Conservation (phyloP, 2,329 filamentous ascomycete genomes). For the Epichloe scottii region DNA sequence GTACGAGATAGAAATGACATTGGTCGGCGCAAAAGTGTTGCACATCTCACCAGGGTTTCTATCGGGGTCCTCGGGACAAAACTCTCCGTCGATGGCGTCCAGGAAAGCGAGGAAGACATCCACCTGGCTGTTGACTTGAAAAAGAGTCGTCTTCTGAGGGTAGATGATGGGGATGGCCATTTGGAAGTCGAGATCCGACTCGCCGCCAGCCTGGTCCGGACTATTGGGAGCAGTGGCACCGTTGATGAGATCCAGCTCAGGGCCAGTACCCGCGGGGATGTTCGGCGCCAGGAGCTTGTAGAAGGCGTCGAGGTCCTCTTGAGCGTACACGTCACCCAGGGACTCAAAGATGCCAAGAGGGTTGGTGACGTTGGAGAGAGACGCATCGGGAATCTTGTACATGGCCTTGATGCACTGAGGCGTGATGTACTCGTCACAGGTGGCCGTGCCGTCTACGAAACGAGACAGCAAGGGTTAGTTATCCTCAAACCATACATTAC, state of each 20-base stretch:
- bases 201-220: constrained; percentile 20
- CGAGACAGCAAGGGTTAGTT: background rate
- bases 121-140: constrained; percentile 26
- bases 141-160: constrained; percentile 37
- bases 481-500: background rate
- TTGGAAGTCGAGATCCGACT: constrained; percentile 42
- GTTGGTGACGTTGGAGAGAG: constrained; percentile 24
- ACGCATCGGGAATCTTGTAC: constrained; percentile 30
- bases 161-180: constrained; percentile 39
- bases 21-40: constrained; percentile 17
- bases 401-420: constrained; percentile 41
- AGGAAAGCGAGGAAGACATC: constrained; percentile 31
- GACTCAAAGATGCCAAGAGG: constrained; percentile 41
- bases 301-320: constrained; percentile 34
- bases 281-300: constrained; percentile 30
- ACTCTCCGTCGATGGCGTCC: constrained; percentile 38
- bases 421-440: constrained; percentile 42
- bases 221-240: constrained; percentile 30
- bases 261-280: constrained; percentile 29
- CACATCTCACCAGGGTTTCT: constrained; percentile 24
- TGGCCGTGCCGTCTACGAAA: constrained; percentile 2
- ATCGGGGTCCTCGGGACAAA: constrained; percentile 36
- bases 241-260: constrained; percentile 33
- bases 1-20: constrained; percentile 30
- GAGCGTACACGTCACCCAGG: constrained; percentile 36